Evolutionary conservation across 306 rosid species (phyloP), one percentile per base, ranked within the genome.

Genomic region (Acmispon strigosus): DNA sequence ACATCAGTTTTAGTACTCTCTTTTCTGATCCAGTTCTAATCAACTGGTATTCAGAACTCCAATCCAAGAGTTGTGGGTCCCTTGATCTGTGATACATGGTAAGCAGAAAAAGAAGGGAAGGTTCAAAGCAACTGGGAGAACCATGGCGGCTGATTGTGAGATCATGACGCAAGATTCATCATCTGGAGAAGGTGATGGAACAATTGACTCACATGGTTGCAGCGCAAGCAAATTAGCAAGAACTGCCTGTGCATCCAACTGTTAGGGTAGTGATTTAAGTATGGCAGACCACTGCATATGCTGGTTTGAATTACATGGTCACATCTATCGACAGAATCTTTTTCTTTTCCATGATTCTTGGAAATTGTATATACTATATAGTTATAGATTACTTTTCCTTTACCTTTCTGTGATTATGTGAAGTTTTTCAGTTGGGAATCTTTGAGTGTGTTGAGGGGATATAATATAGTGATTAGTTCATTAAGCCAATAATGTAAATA

Each of bases 231-330:
- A 32, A 32, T 32, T 32, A 32, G 37, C 37, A 0, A 32, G 37
- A 32, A 32, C 37, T 39, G 11, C 10, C 10, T 8, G 43, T 14
- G 2, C 4, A 8, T 24, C 58, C 19, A 43, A 59, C 61, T 43
- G 9, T 58, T 66, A 11, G 53, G 70, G 39, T 43, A 29, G 61
- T 64, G 69, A 27, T n/a, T 67, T 79, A 49, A 57, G 16, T 27
- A 27, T 29, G 36, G 17, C 1, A 2, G 50, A 67, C 42, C 32
- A 8, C 60, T 52, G 71, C 47, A 50, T n/a, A n/a, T 57, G 65
- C 77, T 50, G 36, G 53, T 73, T 66, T 60, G 16, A 51, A 27
- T 43, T 72, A 14, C 58, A 41, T 8, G 32, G 49, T 18, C 13
- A 13, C 36, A 27, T 72, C 8, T 58, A 22, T 50, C 34, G 36